phyloP scores from a whole-genome alignment of 768 basidiomycete species.

The Tephrocybe rancida region DNA sequence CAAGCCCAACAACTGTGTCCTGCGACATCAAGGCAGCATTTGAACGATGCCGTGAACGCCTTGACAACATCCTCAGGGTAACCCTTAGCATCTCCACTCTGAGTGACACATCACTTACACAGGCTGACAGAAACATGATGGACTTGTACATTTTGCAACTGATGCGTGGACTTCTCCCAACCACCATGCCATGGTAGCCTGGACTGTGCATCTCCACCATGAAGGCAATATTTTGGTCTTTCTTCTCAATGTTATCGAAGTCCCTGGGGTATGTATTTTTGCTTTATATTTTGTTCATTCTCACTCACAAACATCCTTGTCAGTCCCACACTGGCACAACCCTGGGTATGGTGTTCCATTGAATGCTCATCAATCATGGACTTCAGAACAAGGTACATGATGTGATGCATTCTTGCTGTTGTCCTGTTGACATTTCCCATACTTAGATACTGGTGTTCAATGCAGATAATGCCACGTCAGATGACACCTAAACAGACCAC shows the following conservation, averaged over 20 bases:
- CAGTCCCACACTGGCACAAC: no score
- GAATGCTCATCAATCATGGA: no score
- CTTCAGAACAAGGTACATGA: no score
- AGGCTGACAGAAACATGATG: conserved; percentile 23
- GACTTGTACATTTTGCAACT: conserved; percentile 29
- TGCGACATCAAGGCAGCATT: no score
- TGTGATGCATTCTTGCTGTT: no score
- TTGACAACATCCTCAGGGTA: no score
- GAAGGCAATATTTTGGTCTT: conserved; percentile 23
- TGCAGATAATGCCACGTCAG: conserved; percentile 33
- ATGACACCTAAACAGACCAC: conserved; percentile 31
- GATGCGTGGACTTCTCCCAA: conserved; percentile 38
- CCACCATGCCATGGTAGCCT: conserved; percentile 27
- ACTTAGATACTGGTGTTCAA: conserved; percentile 27
- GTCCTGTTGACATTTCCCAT: background rate
- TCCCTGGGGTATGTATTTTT: conserved; percentile 9
- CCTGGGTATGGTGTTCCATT: no score
- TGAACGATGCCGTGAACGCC: no score
- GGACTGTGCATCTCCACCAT: conserved; percentile 29
- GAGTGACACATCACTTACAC: no score
- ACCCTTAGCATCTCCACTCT: no score
- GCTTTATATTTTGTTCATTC: conserved; percentile 22
- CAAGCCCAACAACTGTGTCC: no score
- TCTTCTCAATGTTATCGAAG: conserved; percentile 36
- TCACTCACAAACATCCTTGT: no score